phyloP scores from a whole-genome alignment of 2,329 filamentous ascomycete genomes.

The Colletotrichum melonis region DNA sequence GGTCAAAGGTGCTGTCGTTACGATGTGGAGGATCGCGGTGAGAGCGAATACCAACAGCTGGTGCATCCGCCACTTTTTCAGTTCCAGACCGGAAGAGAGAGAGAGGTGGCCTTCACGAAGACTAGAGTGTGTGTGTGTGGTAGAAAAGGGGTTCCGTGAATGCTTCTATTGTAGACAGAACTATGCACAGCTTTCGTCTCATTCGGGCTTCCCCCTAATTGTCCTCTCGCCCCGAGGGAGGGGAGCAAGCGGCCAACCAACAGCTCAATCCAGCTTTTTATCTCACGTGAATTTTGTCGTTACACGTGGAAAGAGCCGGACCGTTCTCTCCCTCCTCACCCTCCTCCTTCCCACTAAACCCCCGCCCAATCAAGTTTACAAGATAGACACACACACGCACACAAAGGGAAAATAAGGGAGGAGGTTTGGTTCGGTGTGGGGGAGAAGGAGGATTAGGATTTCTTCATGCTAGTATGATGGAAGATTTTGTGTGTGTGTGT shows the following conservation, averaged over 20 bases:
- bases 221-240: background rate
- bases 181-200: constrained; percentile 4
- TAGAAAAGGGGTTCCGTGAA: background rate
- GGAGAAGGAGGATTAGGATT: constrained; percentile 18
- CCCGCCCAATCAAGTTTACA: constrained; percentile 27
- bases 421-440: background rate
- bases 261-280: too few species aligned
- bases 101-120: too few species aligned
- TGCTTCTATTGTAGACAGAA: background rate
- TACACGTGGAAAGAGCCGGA: background rate
- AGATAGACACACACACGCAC: constrained; percentile 26
- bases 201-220: background rate
- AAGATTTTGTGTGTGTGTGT: constrained; percentile 12
- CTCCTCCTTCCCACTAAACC: background rate
- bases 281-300: background rate
- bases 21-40: too few species aligned
- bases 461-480: constrained; percentile 15
- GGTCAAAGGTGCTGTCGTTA: too few species aligned
- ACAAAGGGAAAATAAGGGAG: constrained; percentile 18
- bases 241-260: background rate
- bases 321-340: background rate
- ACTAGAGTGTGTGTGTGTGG: too few species aligned
- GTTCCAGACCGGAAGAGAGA: too few species aligned
- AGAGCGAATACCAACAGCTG: too few species aligned
- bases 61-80: too few species aligned